Base-by-base conservation (phyloP, 306 rosid genomes). In the Morella rubra region DNA sequence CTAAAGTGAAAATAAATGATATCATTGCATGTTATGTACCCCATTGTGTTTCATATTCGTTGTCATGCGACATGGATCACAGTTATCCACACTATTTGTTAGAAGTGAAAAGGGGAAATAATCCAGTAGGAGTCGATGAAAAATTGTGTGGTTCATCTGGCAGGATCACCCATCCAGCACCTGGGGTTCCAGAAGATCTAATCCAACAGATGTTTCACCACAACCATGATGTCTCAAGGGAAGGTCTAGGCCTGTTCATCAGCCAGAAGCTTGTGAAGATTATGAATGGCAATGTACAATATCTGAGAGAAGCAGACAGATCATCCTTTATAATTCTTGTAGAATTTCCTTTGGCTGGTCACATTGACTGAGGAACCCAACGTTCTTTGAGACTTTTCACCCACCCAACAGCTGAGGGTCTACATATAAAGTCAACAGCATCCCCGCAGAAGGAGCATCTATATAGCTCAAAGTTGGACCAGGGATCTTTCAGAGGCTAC, bases 271-370 rank as follows among this genome's bases (percentile, higher is more conserved):
- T 85, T 54, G 86, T 82, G 77, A 82, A 82, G 84, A 79, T 79
- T 51, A 82, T 85, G 88, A 81, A 85, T 51, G 88, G 86, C 71
- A 81, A 75, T 44, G 88, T 85, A 68, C 84, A 79, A 61, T 85
- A 85, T 69, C 67, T 79, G 15, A 77, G 84, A 73, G 88, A 79
- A 65, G 86, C 76, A 12, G 77, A 76, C 20, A 79, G 56, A 32
- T 82, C 88, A 58, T 82, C 82, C 50, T 79, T 82, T 74, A 20
- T 79, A 52, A 54, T 85, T 64, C 81, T 72, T 24, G 13, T 82
- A 13, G 88, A 85, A 71, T 76, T 79, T 75, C 88, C 88, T 10
- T 65, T 76, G 79, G 84, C 32, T 3, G 51, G 44, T 22, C 80
- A 71, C 62, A 19, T 42, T 40, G 51, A 62, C 70, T 4, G 40